Evolutionary conservation across 2,329 filamentous ascomycete species (phyloP).

Genomic region (Fusarium anguioides): DNA sequence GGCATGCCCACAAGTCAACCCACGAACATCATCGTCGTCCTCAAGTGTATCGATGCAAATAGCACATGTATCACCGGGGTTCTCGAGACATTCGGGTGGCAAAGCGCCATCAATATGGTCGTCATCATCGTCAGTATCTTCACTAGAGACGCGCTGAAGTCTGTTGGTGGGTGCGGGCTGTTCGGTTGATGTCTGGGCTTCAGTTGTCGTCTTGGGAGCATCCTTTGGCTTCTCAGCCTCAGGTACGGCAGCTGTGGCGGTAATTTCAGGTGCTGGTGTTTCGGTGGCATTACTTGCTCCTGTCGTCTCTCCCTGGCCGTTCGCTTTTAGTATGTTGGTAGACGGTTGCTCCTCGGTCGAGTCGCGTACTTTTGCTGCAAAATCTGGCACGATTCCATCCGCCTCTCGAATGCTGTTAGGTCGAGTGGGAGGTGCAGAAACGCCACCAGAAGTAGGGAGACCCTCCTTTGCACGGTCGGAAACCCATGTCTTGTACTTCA

Average conservation of each 20-base stretch:
- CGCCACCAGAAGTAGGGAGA: conserved; percentile 84
- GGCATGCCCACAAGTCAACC: conserved; percentile 94
- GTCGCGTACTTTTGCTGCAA: conserved; percentile 58
- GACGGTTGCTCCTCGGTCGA: conserved; percentile 57
- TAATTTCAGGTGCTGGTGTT: conserved; percentile 29
- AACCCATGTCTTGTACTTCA: conserved; percentile 97
- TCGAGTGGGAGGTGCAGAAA: conserved; percentile 78
- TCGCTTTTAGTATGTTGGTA: conserved; percentile 34
- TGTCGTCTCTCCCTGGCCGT: conserved; percentile 36
- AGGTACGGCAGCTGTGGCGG: conserved; percentile 26
- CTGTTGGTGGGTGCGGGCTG: conserved; percentile 40
- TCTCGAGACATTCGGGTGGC: conserved; percentile 81
- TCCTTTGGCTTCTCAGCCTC: conserved; percentile 42
- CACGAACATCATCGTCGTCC: conserved; percentile 94
- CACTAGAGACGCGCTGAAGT: conserved; percentile 57
- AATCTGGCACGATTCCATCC: conserved; percentile 63
- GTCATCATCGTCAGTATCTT: conserved; percentile 75
- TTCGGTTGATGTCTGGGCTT: conserved; percentile 42
- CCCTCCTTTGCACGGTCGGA: conserved; percentile 84
- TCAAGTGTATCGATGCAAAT: conserved; percentile 96
- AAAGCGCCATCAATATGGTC: conserved; percentile 86
- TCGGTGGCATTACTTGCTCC: conserved; percentile 13
- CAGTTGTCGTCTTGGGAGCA: conserved; percentile 17
- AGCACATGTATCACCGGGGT: conserved; percentile 91
- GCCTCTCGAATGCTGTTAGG: conserved; percentile 78